Base-by-base conservation (phyloP, 2,329 filamentous ascomycete genomes). In the Fusarium musae region DNA sequence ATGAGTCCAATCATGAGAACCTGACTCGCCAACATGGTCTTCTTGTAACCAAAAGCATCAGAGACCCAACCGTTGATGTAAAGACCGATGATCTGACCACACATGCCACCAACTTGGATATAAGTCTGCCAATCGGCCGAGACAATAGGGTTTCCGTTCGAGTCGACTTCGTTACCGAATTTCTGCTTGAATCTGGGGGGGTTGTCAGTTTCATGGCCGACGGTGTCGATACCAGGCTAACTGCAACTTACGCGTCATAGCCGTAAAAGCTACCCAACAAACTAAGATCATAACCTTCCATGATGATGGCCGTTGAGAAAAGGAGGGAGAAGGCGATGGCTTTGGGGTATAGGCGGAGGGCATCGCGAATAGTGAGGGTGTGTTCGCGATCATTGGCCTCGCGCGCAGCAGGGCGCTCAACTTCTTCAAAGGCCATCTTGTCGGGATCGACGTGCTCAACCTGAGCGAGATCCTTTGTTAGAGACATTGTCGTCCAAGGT, bases 1-100 rank as follows among this genome's bases (percentile, higher is more conserved):
- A 88, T 84, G 69, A 87, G 86, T 23, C 78, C 79, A 19, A 79
- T 74, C 83, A 83, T 78, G 75, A 77, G 72, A 12, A 81, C 59
- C 46, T 67, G 64, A 12, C 62, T 88, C 73, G 3, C 84, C 70
- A 88, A 82, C 5, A 85, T 67, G 5, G 64, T 67, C 63, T 67
- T 67, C 39, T 67, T 67, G 53, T 67, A 67, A 12, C 64, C 64
- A 1, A 67, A 67, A 6, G 57, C 52, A 36, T 67, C 64, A 21
- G 64, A 67, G 1, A 67, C 53, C 64, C 64, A 67, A 67, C 64
- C 64, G 15, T 67, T 67, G 52, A 67, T 44, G 63, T 67, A 67
- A 9, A 67, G 64, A 52, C 64, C 64, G 0, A 67, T 67, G 26
- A 67, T 67, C 16, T 67, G 64, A 37, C 64, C 64, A 2, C 64